Percentiles rank a stretch among this genome's conserved stretches.
These are phyloP conservation scores for Leishmania lainsoni DNA, from an alignment of 208 protist species.

Conservation along the genomic window DNA sequence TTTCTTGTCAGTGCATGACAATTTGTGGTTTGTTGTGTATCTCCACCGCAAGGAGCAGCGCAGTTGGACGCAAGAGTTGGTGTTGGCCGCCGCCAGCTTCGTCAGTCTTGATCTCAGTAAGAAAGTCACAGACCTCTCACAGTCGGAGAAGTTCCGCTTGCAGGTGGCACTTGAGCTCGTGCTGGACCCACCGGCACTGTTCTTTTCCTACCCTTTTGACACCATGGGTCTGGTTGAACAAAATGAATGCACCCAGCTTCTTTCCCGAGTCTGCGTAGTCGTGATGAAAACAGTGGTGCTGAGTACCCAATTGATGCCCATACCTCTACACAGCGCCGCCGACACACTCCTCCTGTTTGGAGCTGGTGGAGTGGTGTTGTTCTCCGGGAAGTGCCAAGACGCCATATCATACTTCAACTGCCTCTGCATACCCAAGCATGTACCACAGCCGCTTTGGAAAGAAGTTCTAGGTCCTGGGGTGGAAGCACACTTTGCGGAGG, in stretches of 20 bases:
- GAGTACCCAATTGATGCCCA: slow-evolving; percentile 36
- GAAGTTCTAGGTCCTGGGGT: background rate
- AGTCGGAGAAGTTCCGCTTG: slow-evolving; percentile 50
- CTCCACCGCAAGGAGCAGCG: slow-evolving; percentile 43
- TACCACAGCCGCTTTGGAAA: slow-evolving; percentile 24
- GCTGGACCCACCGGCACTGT: slow-evolving; percentile 54
- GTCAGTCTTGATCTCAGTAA: slow-evolving; percentile 39
- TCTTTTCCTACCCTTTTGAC: slow-evolving; percentile 47
- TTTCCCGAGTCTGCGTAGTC: slow-evolving; percentile 37
- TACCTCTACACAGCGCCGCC: slow-evolving; percentile 40
- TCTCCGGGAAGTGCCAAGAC: slow-evolving; percentile 39
- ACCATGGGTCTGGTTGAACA: slow-evolving; percentile 31
- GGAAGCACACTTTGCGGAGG: background rate
- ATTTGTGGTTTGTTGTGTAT: slow-evolving; percentile 57
- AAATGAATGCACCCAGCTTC: slow-evolving; percentile 28
- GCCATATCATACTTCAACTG: slow-evolving; percentile 54
- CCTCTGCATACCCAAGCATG: slow-evolving; percentile 35
- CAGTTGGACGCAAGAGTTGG: slow-evolving; percentile 38
- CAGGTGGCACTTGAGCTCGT: slow-evolving; percentile 65
- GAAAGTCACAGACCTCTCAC: slow-evolving; percentile 32
- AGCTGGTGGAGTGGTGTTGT: slow-evolving; percentile 38
- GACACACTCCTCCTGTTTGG: slow-evolving; percentile 56
- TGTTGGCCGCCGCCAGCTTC: slow-evolving; percentile 39
- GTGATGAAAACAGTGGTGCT: slow-evolving; percentile 64
- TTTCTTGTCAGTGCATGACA: slow-evolving; percentile 52